Evolutionary conservation across 768 basidiomycete species (phyloP), one percentile per base, ranked within the genome.

Genomic region (Macrolepiota dolichaula): DNA sequence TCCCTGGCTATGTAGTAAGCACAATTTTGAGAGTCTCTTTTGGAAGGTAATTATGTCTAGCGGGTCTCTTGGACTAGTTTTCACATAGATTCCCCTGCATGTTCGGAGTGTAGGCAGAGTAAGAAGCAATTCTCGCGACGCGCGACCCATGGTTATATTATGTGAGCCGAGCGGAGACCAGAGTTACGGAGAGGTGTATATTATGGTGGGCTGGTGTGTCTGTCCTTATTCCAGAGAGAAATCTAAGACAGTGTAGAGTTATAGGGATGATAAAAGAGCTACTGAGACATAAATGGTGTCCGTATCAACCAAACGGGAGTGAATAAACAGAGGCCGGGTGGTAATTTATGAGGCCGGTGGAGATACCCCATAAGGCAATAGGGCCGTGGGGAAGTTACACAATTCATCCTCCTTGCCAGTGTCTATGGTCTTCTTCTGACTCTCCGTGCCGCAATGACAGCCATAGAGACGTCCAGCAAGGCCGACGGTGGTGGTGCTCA

Each of bases 401-500:
- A 3, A 38, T 53, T 38, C 4, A 11, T 37, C 6, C 51, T 36
- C 51, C 32, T 52, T 29, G 29, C 44, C 44, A 17, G n/a, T 10
- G 10, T 19, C 19, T 22, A 44, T 37, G 44, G 32, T 13, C 2
- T 29, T 19, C 15, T 11, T 49, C 57, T 57, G 35, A 35, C 19
- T 36, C 27, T 13, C 49, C 12, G n/a, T 12, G 5, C 46, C 29
- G 4, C 57, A 24, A 49, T 38, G 47, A 46, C 24, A 38, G 47
- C 47, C 24, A 22, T 49, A 49, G 37, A 54, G 22, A 54, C 37
- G 24, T 36, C 52, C 12, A 54, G 32, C 13, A 9, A 38, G 29
- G 29, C 7, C 15, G 32, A 25, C 15, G 24, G 5, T 19, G 13
- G 49, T 27, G 35, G 40, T 9, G 38, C 38, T 4, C 72, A 70